Evolutionary conservation across 2,329 filamentous ascomycete species (phyloP).

Genomic region (Aspergillus melleus): DNA sequence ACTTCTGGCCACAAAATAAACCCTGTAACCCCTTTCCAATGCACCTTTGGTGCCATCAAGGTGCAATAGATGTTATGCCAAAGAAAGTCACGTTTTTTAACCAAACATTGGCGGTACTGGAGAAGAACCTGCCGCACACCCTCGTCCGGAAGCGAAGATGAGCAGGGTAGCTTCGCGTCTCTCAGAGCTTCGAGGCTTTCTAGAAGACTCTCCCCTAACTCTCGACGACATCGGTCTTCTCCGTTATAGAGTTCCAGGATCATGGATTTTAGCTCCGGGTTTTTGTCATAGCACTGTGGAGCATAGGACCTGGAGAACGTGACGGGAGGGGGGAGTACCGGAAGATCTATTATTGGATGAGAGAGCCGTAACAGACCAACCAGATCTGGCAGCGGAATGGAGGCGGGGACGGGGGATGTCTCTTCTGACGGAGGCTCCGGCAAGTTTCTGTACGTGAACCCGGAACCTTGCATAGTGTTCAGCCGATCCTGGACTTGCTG

Average conservation of each 20-base stretch:
- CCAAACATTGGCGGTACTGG: too few relatives aligned
- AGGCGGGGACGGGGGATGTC: background rate
- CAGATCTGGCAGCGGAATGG: background rate
- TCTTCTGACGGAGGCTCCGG: background rate
- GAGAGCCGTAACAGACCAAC: background rate
- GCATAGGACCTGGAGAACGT: background rate
- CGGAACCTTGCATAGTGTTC: background rate
- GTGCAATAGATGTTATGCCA: background rate
- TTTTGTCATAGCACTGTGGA: background rate
- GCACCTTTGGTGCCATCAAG: background rate
- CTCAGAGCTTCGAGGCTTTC: slow-evolving; percentile 8
- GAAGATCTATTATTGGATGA: background rate
- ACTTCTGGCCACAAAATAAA: background rate
- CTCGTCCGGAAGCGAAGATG: slow-evolving; percentile 4
- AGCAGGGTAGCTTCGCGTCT: background rate
- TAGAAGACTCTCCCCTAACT: slow-evolving; percentile 2
- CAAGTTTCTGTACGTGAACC: background rate
- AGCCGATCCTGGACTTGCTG: slow-evolving; percentile 2
- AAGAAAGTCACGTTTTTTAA: background rate
- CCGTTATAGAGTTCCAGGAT: background rate
- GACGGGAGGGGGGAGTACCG: background rate
- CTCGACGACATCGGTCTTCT: background rate
- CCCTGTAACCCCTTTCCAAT: background rate
- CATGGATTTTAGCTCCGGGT: slow-evolving; percentile 3
- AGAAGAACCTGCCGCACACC: background rate